Percentiles rank a stretch among this genome's conserved stretches.
Conservation (phyloP, 2,329 filamentous ascomycete species). For the Calonectria honghensis region DNA sequence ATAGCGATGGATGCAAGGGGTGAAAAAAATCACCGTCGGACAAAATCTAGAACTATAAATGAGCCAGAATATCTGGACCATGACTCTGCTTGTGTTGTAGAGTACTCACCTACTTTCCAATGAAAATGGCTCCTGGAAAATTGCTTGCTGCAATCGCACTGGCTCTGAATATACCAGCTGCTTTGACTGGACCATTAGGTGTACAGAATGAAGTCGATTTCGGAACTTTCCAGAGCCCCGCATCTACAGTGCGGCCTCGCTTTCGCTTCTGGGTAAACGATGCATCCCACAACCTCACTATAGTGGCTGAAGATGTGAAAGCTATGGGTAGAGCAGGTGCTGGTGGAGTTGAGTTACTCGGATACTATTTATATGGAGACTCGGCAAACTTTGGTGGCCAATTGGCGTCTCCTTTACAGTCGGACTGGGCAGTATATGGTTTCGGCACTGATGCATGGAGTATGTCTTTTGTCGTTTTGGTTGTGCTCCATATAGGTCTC, state of each 20-base stretch:
- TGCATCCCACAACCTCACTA: slow-evolving; percentile 2
- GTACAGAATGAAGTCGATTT: neutral
- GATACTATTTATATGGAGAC: slow-evolving; percentile 2
- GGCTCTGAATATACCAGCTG: neutral
- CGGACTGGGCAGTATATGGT: slow-evolving; percentile 2
- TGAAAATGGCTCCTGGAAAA: neutral
- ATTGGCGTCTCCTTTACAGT: neutral
- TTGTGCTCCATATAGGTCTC: too few species aligned
- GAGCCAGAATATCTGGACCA: neutral
- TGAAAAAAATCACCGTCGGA: neutral
- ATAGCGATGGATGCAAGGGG: neutral
- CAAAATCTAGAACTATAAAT: neutral
- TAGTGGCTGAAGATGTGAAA: slow-evolving; percentile 9
- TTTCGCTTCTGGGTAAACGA: slow-evolving; percentile 14
- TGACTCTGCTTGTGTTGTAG: too few species aligned
- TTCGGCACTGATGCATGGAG: slow-evolving; percentile 9
- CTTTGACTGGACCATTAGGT: neutral
- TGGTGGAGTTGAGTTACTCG: slow-evolving; percentile 6
- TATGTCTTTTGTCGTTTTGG: neutral
- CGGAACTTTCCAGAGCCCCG: neutral
- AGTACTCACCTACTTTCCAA: too few species aligned
- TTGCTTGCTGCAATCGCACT: neutral
- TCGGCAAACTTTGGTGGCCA: slow-evolving; percentile 6
- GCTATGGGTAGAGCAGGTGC: neutral
- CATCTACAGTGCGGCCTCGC: neutral